A percentile compares a stretch with the other conserved stretches of the same genome.
phyloP scores from a whole-genome alignment of 225 moss, liverwort and hornwort genomes.

The Pseudisothecium myosuroides region DNA sequence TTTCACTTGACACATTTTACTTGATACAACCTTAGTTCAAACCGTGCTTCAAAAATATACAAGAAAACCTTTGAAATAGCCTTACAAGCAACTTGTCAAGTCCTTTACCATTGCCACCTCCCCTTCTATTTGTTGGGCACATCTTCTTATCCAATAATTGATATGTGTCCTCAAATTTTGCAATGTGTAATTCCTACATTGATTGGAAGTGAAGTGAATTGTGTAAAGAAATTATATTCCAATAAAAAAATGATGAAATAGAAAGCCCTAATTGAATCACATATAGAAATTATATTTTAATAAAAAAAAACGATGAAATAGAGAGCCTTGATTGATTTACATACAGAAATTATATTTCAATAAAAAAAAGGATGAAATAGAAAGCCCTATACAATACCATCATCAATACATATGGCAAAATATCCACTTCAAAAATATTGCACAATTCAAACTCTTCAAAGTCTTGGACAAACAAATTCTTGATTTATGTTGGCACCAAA shows the following conservation, averaged over 20 bases:
- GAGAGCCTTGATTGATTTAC: no score
- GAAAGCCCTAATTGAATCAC: no score
- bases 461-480: not conserved
- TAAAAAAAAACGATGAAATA: not conserved
- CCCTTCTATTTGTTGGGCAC: no score
- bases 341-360: not conserved
- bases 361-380: not conserved
- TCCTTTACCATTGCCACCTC: not conserved
- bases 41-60: not conserved
- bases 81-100: not conserved
- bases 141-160: no score
- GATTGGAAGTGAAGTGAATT: not conserved
- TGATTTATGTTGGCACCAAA: not conserved
- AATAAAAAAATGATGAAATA: no score
- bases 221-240: no score
- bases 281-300: not conserved
- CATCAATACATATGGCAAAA: not conserved
- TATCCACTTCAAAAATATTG: not conserved
- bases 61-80: not conserved
- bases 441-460: not conserved
- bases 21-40: not conserved
- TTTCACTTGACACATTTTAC: not conserved
- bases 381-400: not conserved
- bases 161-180: no score
- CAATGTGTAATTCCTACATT: no score